Evolutionary conservation across 83 land plant species (phyloP).

Genomic region (Larix sibirica): DNA sequence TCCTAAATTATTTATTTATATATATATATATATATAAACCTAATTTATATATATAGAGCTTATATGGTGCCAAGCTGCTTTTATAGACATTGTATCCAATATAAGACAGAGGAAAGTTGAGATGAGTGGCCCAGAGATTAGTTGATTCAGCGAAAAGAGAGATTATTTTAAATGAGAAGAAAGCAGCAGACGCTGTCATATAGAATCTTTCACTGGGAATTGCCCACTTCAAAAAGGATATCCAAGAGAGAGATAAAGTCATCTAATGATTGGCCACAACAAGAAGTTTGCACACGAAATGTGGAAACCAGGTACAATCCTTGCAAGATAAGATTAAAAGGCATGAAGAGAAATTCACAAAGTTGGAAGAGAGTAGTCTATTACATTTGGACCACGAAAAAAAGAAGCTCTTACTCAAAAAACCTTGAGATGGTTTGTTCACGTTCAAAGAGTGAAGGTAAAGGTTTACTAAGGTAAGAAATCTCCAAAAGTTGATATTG

Average conservation of each 20-base stretch:
- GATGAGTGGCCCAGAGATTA: constrained; percentile 42
- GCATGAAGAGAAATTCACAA: constrained; percentile 22
- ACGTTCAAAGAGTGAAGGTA: background rate
- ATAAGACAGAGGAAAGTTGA: constrained; percentile 64
- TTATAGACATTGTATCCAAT: constrained; percentile 60
- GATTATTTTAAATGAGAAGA: constrained; percentile 28
- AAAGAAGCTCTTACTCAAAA: constrained; percentile 1
- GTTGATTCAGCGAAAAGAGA: constrained; percentile 40
- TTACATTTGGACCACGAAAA: background rate
- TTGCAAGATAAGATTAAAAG: constrained; percentile 23
- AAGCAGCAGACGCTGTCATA: constrained; percentile 32
- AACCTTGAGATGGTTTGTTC: background rate
- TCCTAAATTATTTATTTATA: no score
- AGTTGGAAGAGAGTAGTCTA: constrained; percentile 25
- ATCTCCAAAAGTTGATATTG: background rate
- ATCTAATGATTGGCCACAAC: background rate
- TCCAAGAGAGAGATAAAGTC: constrained; percentile 64
- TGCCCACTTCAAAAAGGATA: constrained; percentile 41
- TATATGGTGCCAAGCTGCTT: constrained; percentile 52
- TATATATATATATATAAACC: no score
- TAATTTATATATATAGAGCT: background rate
- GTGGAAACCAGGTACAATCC: constrained; percentile 19
- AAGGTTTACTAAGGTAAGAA: background rate
- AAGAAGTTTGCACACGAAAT: constrained; percentile 15
- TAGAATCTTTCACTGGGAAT: constrained; percentile 44